These are phyloP conservation scores for Viridothelium virens DNA, from an alignment of 495 filamentous ascomycete genomes.

Conservation along the genomic window DNA sequence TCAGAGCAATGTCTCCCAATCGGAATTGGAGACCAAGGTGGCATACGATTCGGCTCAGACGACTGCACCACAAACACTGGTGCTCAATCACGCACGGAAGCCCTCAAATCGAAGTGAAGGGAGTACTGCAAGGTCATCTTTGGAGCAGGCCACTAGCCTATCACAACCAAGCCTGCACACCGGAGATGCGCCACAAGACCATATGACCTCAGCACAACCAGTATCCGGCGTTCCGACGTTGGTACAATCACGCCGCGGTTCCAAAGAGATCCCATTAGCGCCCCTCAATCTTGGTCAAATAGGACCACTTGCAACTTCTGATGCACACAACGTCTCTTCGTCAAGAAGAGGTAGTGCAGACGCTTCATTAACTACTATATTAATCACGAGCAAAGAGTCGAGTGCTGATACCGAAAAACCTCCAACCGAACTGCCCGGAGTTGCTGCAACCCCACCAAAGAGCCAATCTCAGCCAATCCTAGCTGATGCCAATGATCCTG, in stretches of 20 bases:
- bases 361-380: conserved; percentile 26
- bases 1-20: not conserved
- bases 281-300: not conserved
- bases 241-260: not conserved
- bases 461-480: not conserved
- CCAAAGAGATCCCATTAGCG: not conserved
- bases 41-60: conserved; percentile 5
- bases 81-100: not conserved
- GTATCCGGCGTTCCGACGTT: not conserved
- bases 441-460: not conserved
- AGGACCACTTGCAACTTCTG: not conserved
- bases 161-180: not conserved
- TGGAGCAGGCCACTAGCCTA: not conserved
- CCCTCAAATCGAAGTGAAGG: not conserved
- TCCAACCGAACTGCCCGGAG: conserved; percentile 4
- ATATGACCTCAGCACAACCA: not conserved
- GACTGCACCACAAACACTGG: not conserved
- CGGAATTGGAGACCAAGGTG: not conserved
- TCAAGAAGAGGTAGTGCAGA: conserved; percentile 28
- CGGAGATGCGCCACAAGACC: not conserved
- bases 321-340: conserved; percentile 5
- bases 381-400: conserved; percentile 20
- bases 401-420: conserved; percentile 11
- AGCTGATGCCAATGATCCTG: not conserved
- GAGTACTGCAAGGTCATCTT: not conserved